These are phyloP conservation scores for Artomyces pyxidatus DNA, from an alignment of 768 basidiomycete species.

Conservation along the genomic window DNA sequence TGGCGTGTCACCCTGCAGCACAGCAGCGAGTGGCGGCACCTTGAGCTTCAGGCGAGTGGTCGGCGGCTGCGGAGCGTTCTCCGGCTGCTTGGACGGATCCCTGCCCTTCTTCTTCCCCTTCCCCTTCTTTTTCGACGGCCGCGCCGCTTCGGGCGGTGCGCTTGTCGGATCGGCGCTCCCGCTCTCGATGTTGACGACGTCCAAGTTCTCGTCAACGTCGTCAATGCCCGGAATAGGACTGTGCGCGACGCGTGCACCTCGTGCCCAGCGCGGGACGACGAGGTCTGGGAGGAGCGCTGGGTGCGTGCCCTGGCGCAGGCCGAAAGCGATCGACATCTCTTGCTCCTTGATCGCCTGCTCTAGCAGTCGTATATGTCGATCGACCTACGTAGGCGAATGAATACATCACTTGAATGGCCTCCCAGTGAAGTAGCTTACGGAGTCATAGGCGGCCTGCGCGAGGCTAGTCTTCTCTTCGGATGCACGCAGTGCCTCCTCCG, in stretches of 20 bases:
- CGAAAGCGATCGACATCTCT: constrained; percentile 46
- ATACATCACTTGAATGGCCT: background rate
- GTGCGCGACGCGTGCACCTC: constrained; percentile 33
- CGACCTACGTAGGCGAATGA: constrained; percentile 39
- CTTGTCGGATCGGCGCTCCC: background rate
- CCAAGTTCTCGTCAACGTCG: constrained; percentile 12
- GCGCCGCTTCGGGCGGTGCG: constrained; percentile 7
- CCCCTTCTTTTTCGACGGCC: constrained; percentile 20
- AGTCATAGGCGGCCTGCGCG: constrained; percentile 16
- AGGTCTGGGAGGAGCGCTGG: constrained; percentile 56
- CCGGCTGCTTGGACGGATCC: too few species aligned
- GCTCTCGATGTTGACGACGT: too few species aligned
- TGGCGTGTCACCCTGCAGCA: constrained; percentile 12
- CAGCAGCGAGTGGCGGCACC: constrained; percentile 25
- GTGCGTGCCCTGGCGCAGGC: constrained; percentile 45
- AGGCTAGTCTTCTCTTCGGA: constrained; percentile 17
- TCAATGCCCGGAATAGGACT: constrained; percentile 31
- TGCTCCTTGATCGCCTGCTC: constrained; percentile 67
- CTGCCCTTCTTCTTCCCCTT: constrained; percentile 13
- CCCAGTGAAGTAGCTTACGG: constrained; percentile 8
- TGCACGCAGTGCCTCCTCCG: constrained; percentile 13
- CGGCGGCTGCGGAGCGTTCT: background rate
- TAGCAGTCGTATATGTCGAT: constrained; percentile 69
- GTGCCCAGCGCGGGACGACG: constrained; percentile 44
- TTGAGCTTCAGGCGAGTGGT: constrained; percentile 23